Evolutionary conservation across 2,329 filamentous ascomycete species (phyloP), one percentile per base, ranked within the genome.

Genomic region (Colletotrichum orbiculare): DNA sequence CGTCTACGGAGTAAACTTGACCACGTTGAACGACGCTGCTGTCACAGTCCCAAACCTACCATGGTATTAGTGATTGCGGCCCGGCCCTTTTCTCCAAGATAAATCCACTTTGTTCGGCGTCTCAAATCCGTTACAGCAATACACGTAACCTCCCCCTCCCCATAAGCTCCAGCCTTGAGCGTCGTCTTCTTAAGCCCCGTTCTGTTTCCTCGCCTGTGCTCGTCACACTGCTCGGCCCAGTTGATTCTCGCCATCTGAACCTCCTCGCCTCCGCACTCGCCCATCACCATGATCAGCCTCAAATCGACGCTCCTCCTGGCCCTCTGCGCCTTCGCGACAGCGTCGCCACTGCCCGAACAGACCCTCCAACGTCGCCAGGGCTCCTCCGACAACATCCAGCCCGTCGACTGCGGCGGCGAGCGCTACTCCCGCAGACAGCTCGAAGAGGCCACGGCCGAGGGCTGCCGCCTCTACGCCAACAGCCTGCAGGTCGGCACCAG

Each of bases 371-470:
- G 57, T 46, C 58, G 58, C 42, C 58, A 66, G 63, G 47, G 58
- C 41, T 52, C 52, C 41, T 9, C 25, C 35, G 9, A 33, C 52
- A 11, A 33, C 52, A 11, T 66, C 6, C 15, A 38, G 35, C 33
- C 33, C 9, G 54, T 66, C 42, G 56, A 47, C 37, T 69, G 67
- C 48, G 67, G 50, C n/a, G 46, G 35, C 55, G 49, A 50, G 9
- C 43, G 17, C 4, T 68, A 68, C 56, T 42, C 66, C n/a, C 42
- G 47, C 33, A 54, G 35, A 42, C 67, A 69, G 39, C 17, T 68
- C 55, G 42, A 57, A 3, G 65, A 66, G 33, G 67, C 66, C 62
- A 41, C 58, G 45, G 62, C 48, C 43, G 67, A 69, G 43, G 67
- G 66, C 10, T 69, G 67, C 62, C 57, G 66, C 12, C 59, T 69